Evolutionary conservation across 257 asterid species (phyloP), one percentile per base, ranked within the genome.

Genomic region (Nicotiana attenuata): DNA sequence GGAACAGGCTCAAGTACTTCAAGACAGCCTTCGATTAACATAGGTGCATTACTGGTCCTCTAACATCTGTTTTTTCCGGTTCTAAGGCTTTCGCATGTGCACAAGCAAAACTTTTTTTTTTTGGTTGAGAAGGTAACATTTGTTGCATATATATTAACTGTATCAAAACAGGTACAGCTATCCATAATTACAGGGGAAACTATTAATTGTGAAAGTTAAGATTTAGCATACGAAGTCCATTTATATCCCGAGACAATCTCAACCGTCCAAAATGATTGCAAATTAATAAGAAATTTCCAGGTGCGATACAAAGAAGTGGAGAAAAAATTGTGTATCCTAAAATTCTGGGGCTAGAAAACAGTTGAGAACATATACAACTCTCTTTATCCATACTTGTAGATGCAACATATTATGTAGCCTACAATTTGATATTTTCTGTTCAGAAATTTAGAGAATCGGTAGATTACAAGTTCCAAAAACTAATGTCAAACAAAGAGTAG

Each of bases 41-140:
- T 45, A 75, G 45, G 80, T 16, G 3, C 47, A 75, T 75, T 33
- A 50, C 64, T 24, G 80, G 52, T 75, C 80, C 80, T 50, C 80
- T 75, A 50, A 38, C 69, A 26, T 28, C 26, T 75, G 38, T 26
- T 50, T 75, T 75, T 75, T 50, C 63, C 7, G 7, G 80, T 75
- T 47, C 22, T 59, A 73, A 73, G 15, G 3, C 78, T 5, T 73
- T 41, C 10, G 4, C 64, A 75, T 52, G 45, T 50, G 63, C 41
- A 50, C 24, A 15, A 75, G 64, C 45, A 75, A 50, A 75, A 41
- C 50, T 0, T 9, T 9, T 41, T 41, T 41, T 41, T 41, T 9
- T 41, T 35, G 8, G 50, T 41, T 41, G 13, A 41, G 50, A 41
- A 41, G 50, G 47, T 41, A 41, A 41, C 47, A 41, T 41, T 41